Evolutionary conservation across 495 filamentous ascomycete species (phyloP), one percentile per base, ranked within the genome.

Genomic region (Haplographium delicatum): DNA sequence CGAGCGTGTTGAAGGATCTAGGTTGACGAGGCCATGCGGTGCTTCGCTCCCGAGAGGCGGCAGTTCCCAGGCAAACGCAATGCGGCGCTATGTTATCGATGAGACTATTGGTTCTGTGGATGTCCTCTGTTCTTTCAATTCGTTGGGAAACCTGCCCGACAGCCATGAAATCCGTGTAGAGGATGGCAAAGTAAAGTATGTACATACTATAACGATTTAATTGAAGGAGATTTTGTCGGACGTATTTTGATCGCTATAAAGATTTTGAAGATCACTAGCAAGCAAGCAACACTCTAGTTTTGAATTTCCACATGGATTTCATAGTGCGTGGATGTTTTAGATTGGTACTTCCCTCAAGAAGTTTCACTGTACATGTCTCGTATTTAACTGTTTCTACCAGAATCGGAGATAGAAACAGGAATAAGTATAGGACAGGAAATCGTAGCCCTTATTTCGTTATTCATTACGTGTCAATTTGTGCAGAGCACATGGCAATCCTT

Each of bases 401-500:
- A n/a, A n/a, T n/a, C n/a, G n/a, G n/a, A n/a, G n/a, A n/a, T n/a
- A n/a, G n/a, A n/a, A n/a, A n/a, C n/a, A n/a, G n/a, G n/a, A n/a
- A n/a, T n/a, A n/a, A n/a, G n/a, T n/a, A n/a, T n/a, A n/a, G n/a
- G n/a, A n/a, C n/a, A n/a, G 39, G 15, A 19, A 22, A 42, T 42
- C 39, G 25, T 33, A 33, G n/a, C 10, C 19, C 44, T 11, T 47
- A 6, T 23, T 47, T 47, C 44, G 26, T 24, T 24, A 30, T 6
- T 47, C 44, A 47, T 35, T 15, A 35, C 44, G 27, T 13, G 39
- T 56, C 47, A 41, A 56, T 45, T 18, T 56, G 39, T n/a, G 20
- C 38, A 3, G 42, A 46, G 26, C 39, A 44, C 34, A 50, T 35
- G 4, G 31, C 26, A 19, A 56, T 51, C 13, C 53, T 27, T n/a